phyloP scores from a whole-genome alignment of 208 protist genomes.

The Trypanosoma theileri region DNA sequence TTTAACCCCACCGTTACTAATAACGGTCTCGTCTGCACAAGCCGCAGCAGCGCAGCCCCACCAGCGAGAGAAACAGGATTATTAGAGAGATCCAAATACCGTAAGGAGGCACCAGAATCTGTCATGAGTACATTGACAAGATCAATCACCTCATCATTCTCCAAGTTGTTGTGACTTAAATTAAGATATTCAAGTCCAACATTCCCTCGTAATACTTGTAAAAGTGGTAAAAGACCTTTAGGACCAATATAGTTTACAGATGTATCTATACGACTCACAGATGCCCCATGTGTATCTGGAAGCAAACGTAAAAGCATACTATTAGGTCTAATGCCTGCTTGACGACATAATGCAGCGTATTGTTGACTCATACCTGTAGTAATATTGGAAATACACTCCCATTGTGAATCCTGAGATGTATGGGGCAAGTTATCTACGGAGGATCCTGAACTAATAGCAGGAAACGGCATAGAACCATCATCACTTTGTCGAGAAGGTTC shows the following conservation, averaged over 20 bases:
- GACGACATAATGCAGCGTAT: slow-evolving; percentile 33
- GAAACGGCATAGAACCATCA: slow-evolving; percentile 3
- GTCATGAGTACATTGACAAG: slow-evolving; percentile 30
- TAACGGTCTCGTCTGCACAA: slow-evolving; percentile 41
- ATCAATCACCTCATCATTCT: slow-evolving; percentile 46
- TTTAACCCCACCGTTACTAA: slow-evolving; percentile 38
- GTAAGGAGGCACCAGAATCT: slow-evolving; percentile 22
- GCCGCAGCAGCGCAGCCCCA: slow-evolving; percentile 36
- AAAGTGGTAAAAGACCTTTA: slow-evolving; percentile 45
- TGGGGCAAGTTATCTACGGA: background rate
- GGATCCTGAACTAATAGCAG: background rate
- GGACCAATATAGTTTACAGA: slow-evolving; percentile 58
- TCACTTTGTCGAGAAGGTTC: background rate
- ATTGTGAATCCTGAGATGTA: slow-evolving; percentile 4
- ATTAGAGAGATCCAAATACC: slow-evolving; percentile 44
- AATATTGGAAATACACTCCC: background rate
- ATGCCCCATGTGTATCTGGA: slow-evolving; percentile 8
- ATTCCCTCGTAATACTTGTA: slow-evolving; percentile 41
- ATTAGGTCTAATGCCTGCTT: slow-evolving; percentile 34
- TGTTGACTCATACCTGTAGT: slow-evolving; percentile 19
- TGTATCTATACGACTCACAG: slow-evolving; percentile 43
- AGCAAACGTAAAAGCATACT: slow-evolving; percentile 30
- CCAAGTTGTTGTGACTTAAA: slow-evolving; percentile 50
- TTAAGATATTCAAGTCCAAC: slow-evolving; percentile 34
- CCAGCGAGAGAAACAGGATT: slow-evolving; percentile 53